Percentiles rank a stretch among this genome's conserved stretches.
phyloP scores from a whole-genome alignment of 441 rosid genomes.

The Eruca vesicaria region DNA sequence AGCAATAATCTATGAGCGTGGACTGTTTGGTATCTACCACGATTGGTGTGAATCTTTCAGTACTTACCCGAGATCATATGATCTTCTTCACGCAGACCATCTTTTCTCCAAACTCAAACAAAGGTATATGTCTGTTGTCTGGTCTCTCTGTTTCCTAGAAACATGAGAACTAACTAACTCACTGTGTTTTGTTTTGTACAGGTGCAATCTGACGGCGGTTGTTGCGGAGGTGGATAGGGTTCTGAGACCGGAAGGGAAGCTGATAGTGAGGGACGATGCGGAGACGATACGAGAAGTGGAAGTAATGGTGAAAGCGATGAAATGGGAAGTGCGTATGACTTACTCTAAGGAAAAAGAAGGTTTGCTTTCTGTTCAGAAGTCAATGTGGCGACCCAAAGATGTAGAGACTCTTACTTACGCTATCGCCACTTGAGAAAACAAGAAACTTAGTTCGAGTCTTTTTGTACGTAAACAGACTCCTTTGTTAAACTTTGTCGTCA shows the following conservation, averaged over 20 bases:
- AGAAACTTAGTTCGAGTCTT: constrained; percentile 22
- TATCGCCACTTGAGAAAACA: constrained; percentile 40
- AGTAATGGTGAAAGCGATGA: constrained; percentile 54
- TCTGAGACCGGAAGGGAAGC: constrained; percentile 80
- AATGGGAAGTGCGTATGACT: constrained; percentile 83
- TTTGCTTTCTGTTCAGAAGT: constrained; percentile 73
- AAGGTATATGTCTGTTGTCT: constrained; percentile 44
- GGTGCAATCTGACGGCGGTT: constrained; percentile 70
- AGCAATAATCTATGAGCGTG: constrained; percentile 87
- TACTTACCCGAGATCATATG: constrained; percentile 92
- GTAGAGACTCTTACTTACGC: constrained; percentile 58
- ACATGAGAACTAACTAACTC: neutral
- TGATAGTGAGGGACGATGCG: constrained; percentile 68
- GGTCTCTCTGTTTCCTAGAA: neutral
- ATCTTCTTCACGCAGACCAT: constrained; percentile 97
- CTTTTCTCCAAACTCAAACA: constrained; percentile 77
- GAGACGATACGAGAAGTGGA: constrained; percentile 65
- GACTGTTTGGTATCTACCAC: constrained; percentile 91
- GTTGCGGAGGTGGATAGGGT: constrained; percentile 85
- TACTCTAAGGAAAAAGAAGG: constrained; percentile 79
- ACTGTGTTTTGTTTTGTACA: constrained; percentile 12
- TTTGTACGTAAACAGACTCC: constrained; percentile 10
- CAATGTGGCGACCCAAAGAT: constrained; percentile 75
- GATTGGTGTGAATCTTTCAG: constrained; percentile 97
- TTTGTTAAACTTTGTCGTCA: constrained; percentile 3